Base-by-base conservation (phyloP, 140 eudicot species). In the Stevia rebaudiana region DNA sequence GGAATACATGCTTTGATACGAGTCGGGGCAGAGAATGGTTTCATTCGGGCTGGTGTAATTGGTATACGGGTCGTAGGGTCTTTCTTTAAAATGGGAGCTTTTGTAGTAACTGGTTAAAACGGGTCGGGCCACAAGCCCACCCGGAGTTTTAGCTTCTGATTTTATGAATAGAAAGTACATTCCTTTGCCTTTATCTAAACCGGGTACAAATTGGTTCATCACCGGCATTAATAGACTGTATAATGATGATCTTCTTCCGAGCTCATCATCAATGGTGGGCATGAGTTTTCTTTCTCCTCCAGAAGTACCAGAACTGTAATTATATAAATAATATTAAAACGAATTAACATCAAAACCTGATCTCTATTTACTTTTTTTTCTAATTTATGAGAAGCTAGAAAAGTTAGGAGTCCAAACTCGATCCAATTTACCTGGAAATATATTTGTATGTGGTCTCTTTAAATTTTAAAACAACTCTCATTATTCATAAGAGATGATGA, bases 1-100 rank as follows among this genome's bases (percentile, higher is more conserved):
- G 10, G 96, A 83, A 52, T 92, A 88, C 98, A 92, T 92, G 94
- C 95, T 88, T 62, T 92, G 98, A 75, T 83, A 88, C 9, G 98
- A 92, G 70, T 92, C 98, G 1, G 81, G 84, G 67, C 98, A 92
- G 59, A 88, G 84, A 52, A 92, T 88, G 67, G 98, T 73, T 51
- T 92, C 94, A 33, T 88, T 88, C 0, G 98, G 98, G 81, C 90
- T 83, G 2, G 98, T 92, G 88, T 92, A 92, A 81, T 88, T 88
- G 25, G 98, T 88, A 79, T 92, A 92, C 13, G 98, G 96, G 76
- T 88, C 96, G 55, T 61, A 88, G 10, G 96, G 98, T 13, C 95
- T 71, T 65, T 85, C 79, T 43, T 83, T 88, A 58, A 91, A 91
- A 61, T 91, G 89, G 62, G 75, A 54, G 68, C 98, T 91, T 73